Conservation (phyloP, 805 yeast species). For the Ogataea salicorniae region DNA sequence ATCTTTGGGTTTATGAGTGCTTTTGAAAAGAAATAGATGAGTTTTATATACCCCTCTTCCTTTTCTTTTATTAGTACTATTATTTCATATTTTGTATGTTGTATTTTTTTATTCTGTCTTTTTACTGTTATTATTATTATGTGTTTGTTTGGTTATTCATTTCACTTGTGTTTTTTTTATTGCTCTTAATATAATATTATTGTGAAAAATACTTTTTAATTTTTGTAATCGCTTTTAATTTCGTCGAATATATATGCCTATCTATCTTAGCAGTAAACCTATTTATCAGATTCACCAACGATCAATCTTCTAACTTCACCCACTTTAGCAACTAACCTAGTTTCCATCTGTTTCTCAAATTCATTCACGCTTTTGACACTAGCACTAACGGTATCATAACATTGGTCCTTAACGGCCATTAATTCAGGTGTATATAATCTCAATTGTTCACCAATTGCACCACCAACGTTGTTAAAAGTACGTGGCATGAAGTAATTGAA, state of each 20-base stretch:
- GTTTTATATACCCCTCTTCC: not conserved
- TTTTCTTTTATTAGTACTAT: not conserved
- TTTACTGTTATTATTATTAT: not conserved
- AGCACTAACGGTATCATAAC: too few relatives aligned
- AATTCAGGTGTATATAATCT: constrained; percentile 35
- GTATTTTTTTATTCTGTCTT: not conserved
- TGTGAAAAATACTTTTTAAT: too few relatives aligned
- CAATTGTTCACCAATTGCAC: constrained; percentile 27
- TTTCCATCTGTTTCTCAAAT: not conserved
- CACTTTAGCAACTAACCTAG: not conserved
- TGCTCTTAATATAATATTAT: too few relatives aligned
- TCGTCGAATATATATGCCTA: too few relatives aligned
- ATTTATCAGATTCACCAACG: too few relatives aligned
- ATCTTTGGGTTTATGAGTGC: constrained; percentile 46
- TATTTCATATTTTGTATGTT: not conserved
- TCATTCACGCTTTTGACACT: not conserved
- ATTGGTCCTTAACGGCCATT: constrained; percentile 18
- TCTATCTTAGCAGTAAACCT: too few relatives aligned
- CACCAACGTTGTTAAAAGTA: constrained; percentile 34
- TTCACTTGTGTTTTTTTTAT: too few relatives aligned
- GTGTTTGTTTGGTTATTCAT: too few relatives aligned
- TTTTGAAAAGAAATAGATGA: constrained; percentile 9
- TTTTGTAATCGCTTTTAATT: too few relatives aligned
- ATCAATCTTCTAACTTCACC: too few relatives aligned
- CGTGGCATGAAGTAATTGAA: constrained; percentile 46